Percentiles rank a stretch among this genome's conserved stretches.
Conservation (phyloP, 1,284 basidiomycete species). For the Tremellales sp. region DNA sequence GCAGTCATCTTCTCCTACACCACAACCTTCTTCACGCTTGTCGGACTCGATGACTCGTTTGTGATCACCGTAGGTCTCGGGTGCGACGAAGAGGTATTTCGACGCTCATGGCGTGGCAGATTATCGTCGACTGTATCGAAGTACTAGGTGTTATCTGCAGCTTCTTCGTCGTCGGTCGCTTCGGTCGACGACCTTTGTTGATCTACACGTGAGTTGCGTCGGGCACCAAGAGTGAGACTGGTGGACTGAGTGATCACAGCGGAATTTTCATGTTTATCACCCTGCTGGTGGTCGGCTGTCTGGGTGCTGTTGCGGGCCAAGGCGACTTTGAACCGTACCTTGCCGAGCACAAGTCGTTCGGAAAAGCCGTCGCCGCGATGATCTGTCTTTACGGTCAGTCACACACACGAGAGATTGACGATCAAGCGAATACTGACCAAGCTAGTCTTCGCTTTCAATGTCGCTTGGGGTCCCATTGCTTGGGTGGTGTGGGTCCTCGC, state of each 20-base stretch:
- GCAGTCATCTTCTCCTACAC: slow-evolving; percentile 48
- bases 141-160: slow-evolving; percentile 47
- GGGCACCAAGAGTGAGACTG: too few relatives aligned
- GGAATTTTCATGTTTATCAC: slow-evolving; percentile 49
- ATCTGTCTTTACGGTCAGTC: slow-evolving; percentile 48
- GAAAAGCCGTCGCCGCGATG: slow-evolving; percentile 49
- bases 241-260: slow-evolving; percentile 3
- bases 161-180: slow-evolving; percentile 50
- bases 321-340: slow-evolving; percentile 28
- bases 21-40: slow-evolving; percentile 41
- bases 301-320: slow-evolving; percentile 40
- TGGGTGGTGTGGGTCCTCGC: slow-evolving; percentile 34
- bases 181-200: slow-evolving; percentile 50
- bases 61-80: slow-evolving; percentile 44
- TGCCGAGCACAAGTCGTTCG: slow-evolving; percentile 21
- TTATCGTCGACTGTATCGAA: slow-evolving; percentile 45
- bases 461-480: slow-evolving; percentile 51
- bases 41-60: slow-evolving; percentile 47
- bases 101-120: slow-evolving; percentile 5
- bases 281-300: slow-evolving; percentile 46
- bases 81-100: not conserved
- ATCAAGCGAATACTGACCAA: not conserved
- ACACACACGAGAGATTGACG: too few relatives aligned
- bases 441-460: slow-evolving; percentile 47
- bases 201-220: slow-evolving; percentile 34